Percentiles rank a stretch among this genome's conserved stretches.
Evolutionary conservation across 2,329 filamentous ascomycete genomes (phyloP).

Genomic region (Xylariaceae sp.): DNA sequence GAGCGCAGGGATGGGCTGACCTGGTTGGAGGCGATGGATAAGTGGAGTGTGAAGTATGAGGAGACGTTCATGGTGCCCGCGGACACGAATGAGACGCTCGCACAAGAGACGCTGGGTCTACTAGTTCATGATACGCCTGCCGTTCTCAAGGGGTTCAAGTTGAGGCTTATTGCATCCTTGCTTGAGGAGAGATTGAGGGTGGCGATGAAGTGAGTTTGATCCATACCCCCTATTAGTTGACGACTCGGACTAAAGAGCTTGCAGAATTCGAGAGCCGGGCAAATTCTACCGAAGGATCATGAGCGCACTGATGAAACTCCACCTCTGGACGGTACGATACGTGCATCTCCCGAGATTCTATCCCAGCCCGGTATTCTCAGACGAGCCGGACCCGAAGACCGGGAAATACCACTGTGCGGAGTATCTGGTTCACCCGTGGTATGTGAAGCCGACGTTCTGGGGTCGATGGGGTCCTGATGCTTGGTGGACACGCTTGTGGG

Average conservation of each 20-base stretch:
- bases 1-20: constrained; percentile 35
- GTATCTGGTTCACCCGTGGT: constrained; percentile 49
- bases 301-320: constrained; percentile 35
- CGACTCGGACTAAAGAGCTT: neutral
- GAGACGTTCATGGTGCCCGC: constrained; percentile 36
- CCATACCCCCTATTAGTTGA: neutral
- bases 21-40: constrained; percentile 46
- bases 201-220: constrained; percentile 15
- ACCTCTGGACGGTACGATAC: constrained; percentile 44
- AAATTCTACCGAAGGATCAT: constrained; percentile 33
- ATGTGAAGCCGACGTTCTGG: constrained; percentile 44
- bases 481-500: constrained; percentile 40
- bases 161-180: constrained; percentile 10
- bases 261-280: constrained; percentile 37
- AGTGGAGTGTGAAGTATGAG: constrained; percentile 49
- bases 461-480: constrained; percentile 44
- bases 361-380: constrained; percentile 33
- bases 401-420: constrained; percentile 37
- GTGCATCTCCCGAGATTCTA: constrained; percentile 43
- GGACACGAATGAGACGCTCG: constrained; percentile 31
- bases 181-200: constrained; percentile 16
- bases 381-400: constrained; percentile 38
- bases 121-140: constrained; percentile 41
- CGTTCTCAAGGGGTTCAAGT: constrained; percentile 20
- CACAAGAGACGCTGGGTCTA: constrained; percentile 44